A percentile compares a stretch with the other conserved stretches of the same genome.
phyloP scores from a whole-genome alignment of 148 eudicot species.

The Agrostemma githago region DNA sequence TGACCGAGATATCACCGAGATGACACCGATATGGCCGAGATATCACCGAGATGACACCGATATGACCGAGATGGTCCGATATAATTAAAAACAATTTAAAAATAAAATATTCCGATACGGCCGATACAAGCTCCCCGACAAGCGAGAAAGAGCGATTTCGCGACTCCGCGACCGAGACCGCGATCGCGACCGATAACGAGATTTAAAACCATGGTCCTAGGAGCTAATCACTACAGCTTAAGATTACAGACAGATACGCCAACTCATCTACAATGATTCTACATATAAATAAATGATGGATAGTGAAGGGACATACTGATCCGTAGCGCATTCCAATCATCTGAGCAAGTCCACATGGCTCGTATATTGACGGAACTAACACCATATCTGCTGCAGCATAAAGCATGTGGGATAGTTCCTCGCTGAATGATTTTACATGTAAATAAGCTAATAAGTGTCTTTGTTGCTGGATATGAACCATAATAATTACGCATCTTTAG shows the following conservation, averaged over 20 bases:
- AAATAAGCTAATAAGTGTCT: constrained; percentile 12
- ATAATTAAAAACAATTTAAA: no score
- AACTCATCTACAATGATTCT: not conserved
- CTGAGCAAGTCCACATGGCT: constrained; percentile 91
- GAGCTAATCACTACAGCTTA: not conserved
- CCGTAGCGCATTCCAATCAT: constrained; percentile 96
- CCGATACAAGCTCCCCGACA: no score
- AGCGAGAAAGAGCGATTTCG: no score
- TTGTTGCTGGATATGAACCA: not conserved
- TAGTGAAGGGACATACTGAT: constrained; percentile 43
- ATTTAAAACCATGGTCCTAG: not conserved
- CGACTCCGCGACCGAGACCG: no score
- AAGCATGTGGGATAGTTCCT: constrained; percentile 84
- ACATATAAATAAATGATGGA: not conserved
- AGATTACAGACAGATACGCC: not conserved
- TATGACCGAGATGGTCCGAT: no score
- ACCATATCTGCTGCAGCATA: constrained; percentile 93
- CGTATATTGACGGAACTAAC: constrained; percentile 80
- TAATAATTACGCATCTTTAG: not conserved
- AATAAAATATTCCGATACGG: no score
- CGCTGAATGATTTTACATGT: constrained; percentile 41
- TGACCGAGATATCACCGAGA: no score
- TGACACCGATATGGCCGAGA: no score
- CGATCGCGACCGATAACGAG: no score
- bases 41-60: no score